Evolutionary conservation across 2,329 filamentous ascomycete species (phyloP).

Genomic region (Colletotrichum lupini): DNA sequence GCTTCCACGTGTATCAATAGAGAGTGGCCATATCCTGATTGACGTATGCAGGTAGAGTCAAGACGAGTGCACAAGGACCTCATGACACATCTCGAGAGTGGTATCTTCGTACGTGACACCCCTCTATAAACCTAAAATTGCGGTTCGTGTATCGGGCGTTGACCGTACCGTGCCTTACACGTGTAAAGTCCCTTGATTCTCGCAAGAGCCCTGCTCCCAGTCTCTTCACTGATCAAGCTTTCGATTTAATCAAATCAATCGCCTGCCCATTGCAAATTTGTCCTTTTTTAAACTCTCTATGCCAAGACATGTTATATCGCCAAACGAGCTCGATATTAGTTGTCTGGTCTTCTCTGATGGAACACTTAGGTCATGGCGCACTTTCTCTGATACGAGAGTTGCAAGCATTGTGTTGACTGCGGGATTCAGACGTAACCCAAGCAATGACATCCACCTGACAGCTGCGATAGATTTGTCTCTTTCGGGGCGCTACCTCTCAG

Average conservation of each 20-base stretch:
- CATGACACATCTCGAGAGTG: conserved; percentile 30
- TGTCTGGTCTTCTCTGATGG: not conserved
- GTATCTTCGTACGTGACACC: conserved; percentile 25
- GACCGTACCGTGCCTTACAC: conserved; percentile 17
- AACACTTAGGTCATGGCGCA: not conserved
- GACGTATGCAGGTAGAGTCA: conserved; percentile 32
- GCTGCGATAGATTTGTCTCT: not conserved
- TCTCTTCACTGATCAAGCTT: conserved; percentile 23
- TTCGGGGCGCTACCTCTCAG: not conserved
- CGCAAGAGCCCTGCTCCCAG: conserved; percentile 22
- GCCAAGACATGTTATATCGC: conserved; percentile 6
- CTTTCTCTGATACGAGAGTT: not conserved
- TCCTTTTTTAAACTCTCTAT: not conserved
- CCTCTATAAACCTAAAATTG: conserved; percentile 32
- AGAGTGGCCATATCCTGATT: conserved; percentile 21
- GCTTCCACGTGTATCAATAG: conserved; percentile 28
- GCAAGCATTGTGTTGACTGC: not conserved
- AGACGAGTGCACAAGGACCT: conserved; percentile 8
- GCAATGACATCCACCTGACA: not conserved
- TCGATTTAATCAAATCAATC: conserved; percentile 32
- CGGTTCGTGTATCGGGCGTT: conserved; percentile 27
- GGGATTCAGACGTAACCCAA: not conserved
- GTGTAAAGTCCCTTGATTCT: conserved; percentile 7
- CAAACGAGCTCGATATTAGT: not conserved
- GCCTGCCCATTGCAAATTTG: not conserved